Evolutionary conservation across 2,329 filamentous ascomycete species (phyloP), one percentile per base, ranked within the genome.

Genomic region (Dendryphion nanum): DNA sequence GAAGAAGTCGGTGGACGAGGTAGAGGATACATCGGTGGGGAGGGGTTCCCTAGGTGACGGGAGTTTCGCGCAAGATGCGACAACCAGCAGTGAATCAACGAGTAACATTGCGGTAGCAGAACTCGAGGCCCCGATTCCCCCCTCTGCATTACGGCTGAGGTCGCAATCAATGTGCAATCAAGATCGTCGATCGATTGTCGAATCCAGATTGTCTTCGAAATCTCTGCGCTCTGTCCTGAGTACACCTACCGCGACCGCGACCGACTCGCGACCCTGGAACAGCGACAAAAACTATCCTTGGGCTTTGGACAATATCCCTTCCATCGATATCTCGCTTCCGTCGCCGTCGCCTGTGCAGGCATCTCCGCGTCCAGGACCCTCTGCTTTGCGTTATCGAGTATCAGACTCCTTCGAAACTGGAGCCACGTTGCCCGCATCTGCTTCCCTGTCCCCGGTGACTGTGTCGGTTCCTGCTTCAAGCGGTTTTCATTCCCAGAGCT

Each of bases 241-340:
- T 8, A 57, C 52, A 8, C 51, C 50, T 10, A 42, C 40, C 4
- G 30, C 13, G 6, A 56, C 54, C 20, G 41, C 44, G 35, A 57
- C 61, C 5, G 65, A 64, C 37, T 68, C 63, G 30, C 62, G 69
- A 18, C 70, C 70, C n/a, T 73, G 70, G 70, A 74, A 74, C 42
- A 57, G 57, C 15, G 69, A 72, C 42, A 67, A 69, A 49, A 72
- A 70, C 48, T 73, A 71, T 47, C 68, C 70, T 21, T 73, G 68
- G 70, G 57, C 63, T 20, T n/a, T 26, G 10, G 23, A 26, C 23
- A n/a, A n/a, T n/a, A 55, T 61, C 21, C 48, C 66, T 18, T 58
- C 60, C 19, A 49, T 66, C 37, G 59, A 67, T 31, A 70, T 73
- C 32, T 65, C 68, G 23, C 58, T 73, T 5, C 66, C 61, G 17